phyloP scores from a whole-genome alignment of 257 asterid species.

The Rehmannia glutinosa region DNA sequence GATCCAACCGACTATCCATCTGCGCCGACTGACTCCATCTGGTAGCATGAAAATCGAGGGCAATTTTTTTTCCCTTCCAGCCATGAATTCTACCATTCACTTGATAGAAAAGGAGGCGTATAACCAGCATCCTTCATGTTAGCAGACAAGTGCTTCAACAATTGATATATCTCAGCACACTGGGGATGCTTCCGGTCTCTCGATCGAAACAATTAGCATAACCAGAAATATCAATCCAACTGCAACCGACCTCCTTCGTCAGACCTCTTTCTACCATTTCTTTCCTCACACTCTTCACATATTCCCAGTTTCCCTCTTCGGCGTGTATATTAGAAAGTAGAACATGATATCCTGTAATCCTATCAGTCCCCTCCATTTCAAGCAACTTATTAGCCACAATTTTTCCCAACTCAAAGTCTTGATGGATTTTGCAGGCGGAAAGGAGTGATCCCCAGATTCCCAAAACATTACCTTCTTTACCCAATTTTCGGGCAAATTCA shows the following conservation, averaged over 20 bases:
- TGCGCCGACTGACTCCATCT: no score
- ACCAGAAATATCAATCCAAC: conserved; percentile 79
- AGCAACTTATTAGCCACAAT: conserved; percentile 65
- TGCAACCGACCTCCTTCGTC: conserved; percentile 77
- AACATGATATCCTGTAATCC: conserved; percentile 57
- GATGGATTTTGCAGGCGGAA: conserved; percentile 70
- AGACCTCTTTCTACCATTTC: conserved; percentile 59
- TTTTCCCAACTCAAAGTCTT: conserved; percentile 70
- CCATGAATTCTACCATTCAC: conserved; percentile 29
- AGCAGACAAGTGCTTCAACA: conserved; percentile 44
- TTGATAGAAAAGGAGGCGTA: conserved; percentile 25
- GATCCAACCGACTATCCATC: no score
- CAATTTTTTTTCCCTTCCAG: no score
- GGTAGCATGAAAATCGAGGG: neutral
- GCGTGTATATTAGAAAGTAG: conserved; percentile 87
- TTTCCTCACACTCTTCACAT: conserved; percentile 54
- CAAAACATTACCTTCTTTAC: conserved; percentile 40
- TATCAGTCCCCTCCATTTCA: conserved; percentile 43
- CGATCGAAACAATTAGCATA: conserved; percentile 45
- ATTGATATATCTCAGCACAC: conserved; percentile 36
- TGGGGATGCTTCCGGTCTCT: conserved; percentile 52
- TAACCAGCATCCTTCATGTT: conserved; percentile 63
- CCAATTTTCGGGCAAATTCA: conserved; percentile 51
- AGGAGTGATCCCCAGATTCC: conserved; percentile 89
- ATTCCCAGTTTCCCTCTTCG: conserved; percentile 80